Evolutionary conservation across 2,329 filamentous ascomycete genomes (phyloP), one percentile per base, ranked within the genome.

Genomic region (Epichloe sibirici): DNA sequence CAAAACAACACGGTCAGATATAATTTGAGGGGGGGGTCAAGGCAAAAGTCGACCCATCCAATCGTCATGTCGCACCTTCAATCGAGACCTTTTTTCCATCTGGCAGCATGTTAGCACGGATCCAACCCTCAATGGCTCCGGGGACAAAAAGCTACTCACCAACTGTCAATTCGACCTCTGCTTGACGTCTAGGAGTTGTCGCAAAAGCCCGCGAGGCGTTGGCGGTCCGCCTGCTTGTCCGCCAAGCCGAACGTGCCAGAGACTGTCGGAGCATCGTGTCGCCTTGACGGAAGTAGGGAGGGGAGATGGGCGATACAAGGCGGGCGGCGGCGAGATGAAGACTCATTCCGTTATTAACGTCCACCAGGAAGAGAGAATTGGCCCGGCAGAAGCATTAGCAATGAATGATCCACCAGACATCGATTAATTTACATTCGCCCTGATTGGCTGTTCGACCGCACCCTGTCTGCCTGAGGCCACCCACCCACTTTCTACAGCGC

Each of bases 11-110:
- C 55, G 52, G 67, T 76, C 65, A 76, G 67, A 56, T 59, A 61
- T 53, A 56, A 31, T 31, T 31, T 11, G 8, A 9, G 8, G 28
- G 8, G 28, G 0, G 8, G 28, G 0, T 7, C 28, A 9, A 31
- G 28, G 28, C 28, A 31, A 31, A 4, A 53, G 42, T 31, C 51
- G 48, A 44, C 37, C 4, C 51, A 48, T 34, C 56, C 52, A 63
- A 53, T 46, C 45, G 54, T 39, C 54, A 52, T 21, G n/a, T 42
- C 65, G 62, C 84, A 95, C 90, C 89, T 87, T 96, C 90, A 70
- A 98, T 90, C 57, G 90, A 95, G 53, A 98, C 86, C 74, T 96
- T 95, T 78, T 95, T 95, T 68, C 91, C 93, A 82, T 98, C 91
- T 90, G 67, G 45, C 61, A 45, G 53, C 40, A 40, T 45, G 65